Percentiles rank a stretch among this genome's conserved stretches.
Evolutionary conservation across 768 basidiomycete genomes (phyloP).

Genomic region (Boletus subparvulus): DNA sequence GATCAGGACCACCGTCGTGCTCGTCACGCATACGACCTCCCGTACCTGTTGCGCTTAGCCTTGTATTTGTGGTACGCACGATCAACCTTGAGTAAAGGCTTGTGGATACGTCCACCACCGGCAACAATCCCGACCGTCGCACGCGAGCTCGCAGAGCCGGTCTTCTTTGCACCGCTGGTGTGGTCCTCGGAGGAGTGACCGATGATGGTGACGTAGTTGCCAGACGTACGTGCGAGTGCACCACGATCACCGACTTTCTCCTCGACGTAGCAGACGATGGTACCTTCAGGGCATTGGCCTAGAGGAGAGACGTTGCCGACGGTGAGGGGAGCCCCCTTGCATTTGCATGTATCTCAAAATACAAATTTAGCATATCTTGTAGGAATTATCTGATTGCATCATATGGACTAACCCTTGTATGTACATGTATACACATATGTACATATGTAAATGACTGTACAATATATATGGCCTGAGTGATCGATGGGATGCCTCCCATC

Average conservation of each 20-base stretch:
- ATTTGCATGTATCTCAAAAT: no score
- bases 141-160: conserved; percentile 76
- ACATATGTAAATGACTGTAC: no score
- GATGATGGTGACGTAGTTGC: conserved; percentile 99
- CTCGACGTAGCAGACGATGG: conserved; percentile 99
- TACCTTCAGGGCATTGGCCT: conserved; percentile 93
- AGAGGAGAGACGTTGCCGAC: conserved; percentile 99
- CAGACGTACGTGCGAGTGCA: conserved; percentile 94
- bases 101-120: conserved; percentile 98
- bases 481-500: no score
- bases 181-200: conserved; percentile 93
- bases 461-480: no score
- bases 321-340: conserved; percentile 92
- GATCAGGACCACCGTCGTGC: not conserved
- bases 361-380: no score
- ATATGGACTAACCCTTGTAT: no score
- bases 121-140: conserved; percentile 97
- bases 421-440: no score
- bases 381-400: no score
- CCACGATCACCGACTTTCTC: conserved; percentile 98
- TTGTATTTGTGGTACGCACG: conserved; percentile 94
- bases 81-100: conserved; percentile 98
- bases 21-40: not conserved
- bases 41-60: conserved; percentile 97
- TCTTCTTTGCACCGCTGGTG: conserved; percentile 97